Base-by-base conservation (phyloP, 2,329 filamentous ascomycete genomes). In the Neofusicoccum laricinum region DNA sequence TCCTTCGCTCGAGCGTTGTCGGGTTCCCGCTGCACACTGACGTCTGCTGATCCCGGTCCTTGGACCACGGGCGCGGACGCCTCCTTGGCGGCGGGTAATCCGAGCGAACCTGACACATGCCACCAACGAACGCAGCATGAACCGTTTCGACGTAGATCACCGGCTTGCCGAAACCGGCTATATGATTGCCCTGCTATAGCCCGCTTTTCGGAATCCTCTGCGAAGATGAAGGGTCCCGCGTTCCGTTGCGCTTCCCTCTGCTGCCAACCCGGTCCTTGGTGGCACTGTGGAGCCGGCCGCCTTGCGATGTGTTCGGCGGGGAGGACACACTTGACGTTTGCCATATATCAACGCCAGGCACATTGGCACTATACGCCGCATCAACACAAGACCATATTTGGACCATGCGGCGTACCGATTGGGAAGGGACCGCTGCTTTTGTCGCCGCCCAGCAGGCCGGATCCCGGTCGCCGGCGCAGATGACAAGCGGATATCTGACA, bases 121-220 rank as follows among this genome's bases (percentile, higher is more conserved):
- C 55, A 34, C 36, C 55, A 8, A 32, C 38, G 36, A 43, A 21
- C 51, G 21, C 25, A 21, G 41, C 55, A 46, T 34, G n/a, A 59
- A 59, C 30, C 19, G 55, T 46, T 59, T 59, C 55, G 41, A 59
- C 41, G 55, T 11, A 59, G 55, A 59, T 59, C 55, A 46, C 25
- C 53, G 14, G 25, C 1, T 25, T 45, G 40, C 53, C 43, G 17
- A 14, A 25, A 50, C 21, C 10, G 45, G 36, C 17, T 36, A 62
- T 62, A 40, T 34, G 36, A 62, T 62, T 41, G 59, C 15, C 59
- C 5, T 19, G 36, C 19, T 51, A 34, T 51, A 41, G 45, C 21
- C 32, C 15, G 32, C 17, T 5, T 19, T 51, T 62, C 40, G 46
- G 32, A 41, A n/a, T 40, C 14, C 34, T 50, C 17, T 21, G 40